A percentile compares a stretch with the other conserved stretches of the same genome.
phyloP scores from a whole-genome alignment of 495 filamentous ascomycete genomes.

The Penicillium coprophilum region DNA sequence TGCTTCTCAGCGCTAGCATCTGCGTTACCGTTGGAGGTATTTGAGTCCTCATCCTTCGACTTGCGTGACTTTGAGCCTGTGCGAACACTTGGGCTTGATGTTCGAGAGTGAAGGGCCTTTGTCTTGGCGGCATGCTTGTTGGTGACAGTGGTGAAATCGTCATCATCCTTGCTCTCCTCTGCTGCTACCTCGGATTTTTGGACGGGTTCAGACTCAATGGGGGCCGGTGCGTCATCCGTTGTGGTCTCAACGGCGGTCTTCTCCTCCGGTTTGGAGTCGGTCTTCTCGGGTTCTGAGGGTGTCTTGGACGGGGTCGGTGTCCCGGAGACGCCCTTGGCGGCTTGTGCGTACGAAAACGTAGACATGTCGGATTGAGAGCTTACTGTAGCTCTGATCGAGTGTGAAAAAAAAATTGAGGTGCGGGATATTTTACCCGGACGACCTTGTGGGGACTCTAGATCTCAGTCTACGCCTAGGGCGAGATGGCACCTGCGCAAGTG shows the following conservation, averaged over 20 bases:
- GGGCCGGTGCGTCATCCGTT: constrained; percentile 20
- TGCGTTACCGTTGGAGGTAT: constrained; percentile 61
- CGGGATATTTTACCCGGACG: constrained; percentile 28
- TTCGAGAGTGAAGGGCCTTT: constrained; percentile 50
- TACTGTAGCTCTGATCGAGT: constrained; percentile 18
- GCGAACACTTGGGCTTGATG: constrained; percentile 68
- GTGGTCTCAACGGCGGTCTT: constrained; percentile 20
- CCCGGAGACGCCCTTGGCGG: constrained; percentile 72
- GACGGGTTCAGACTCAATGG: constrained; percentile 26
- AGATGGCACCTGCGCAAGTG: constrained; percentile 32
- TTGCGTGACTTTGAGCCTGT: constrained; percentile 54
- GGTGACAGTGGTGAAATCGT: constrained; percentile 32
- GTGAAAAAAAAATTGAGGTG: constrained; percentile 18
- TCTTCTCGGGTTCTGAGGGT: constrained; percentile 31
- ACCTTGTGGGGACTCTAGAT: constrained; percentile 28
- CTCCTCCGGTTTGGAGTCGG: constrained; percentile 34
- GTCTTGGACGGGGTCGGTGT: constrained; percentile 39
- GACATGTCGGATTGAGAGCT: constrained; percentile 24
- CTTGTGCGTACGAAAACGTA: constrained; percentile 91
- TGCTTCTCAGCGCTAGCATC: constrained; percentile 45
- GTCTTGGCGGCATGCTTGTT: constrained; percentile 35
- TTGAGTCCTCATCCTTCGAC: constrained; percentile 71
- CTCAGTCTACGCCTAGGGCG: constrained; percentile 24
- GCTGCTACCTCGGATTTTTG: constrained; percentile 32
- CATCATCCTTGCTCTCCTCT: constrained; percentile 32